A percentile compares a stretch with the other conserved stretches of the same genome.
Conservation (phyloP, 202 grass and related monocot genomes). For the Musa balbisiana region DNA sequence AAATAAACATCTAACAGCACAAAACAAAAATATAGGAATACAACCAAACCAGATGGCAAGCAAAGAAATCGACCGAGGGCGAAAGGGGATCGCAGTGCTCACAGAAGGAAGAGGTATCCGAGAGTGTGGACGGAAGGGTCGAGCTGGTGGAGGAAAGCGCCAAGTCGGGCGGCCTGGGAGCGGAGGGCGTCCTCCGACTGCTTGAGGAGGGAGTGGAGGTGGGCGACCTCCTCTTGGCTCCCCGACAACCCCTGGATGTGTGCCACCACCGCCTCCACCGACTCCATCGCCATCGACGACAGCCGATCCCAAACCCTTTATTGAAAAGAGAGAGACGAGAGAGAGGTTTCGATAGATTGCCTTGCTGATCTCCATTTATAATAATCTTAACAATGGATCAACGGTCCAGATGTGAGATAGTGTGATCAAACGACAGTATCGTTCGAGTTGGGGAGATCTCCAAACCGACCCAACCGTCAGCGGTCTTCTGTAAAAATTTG, state of each 20-base stretch:
- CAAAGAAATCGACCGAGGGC: not conserved
- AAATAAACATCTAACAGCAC: no score
- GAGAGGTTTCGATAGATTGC: no score
- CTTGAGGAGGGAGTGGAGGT: constrained; percentile 68
- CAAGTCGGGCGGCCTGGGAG: constrained; percentile 34
- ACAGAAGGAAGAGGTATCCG: constrained; percentile 91
- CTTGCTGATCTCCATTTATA: no score
- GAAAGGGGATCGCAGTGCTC: not conserved
- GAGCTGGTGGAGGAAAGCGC: constrained; percentile 51
- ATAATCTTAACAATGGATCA: no score
- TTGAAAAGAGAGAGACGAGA: no score
- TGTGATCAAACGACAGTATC: no score
- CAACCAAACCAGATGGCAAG: not conserved
- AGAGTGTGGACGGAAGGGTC: constrained; percentile 61
- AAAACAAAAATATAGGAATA: not conserved
- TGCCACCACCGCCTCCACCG: constrained; percentile 76
- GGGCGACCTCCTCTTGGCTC: constrained; percentile 47
- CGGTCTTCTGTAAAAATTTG: no score
- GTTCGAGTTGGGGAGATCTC: no score
- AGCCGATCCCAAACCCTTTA: not conserved
- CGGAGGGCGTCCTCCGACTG: constrained; percentile 68
- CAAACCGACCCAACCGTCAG: no score
- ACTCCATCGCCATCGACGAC: constrained; percentile 30
- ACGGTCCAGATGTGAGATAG: no score
- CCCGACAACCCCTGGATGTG: constrained; percentile 84